Conservation (phyloP, 148 eudicot species). For the Rheum nobile region DNA sequence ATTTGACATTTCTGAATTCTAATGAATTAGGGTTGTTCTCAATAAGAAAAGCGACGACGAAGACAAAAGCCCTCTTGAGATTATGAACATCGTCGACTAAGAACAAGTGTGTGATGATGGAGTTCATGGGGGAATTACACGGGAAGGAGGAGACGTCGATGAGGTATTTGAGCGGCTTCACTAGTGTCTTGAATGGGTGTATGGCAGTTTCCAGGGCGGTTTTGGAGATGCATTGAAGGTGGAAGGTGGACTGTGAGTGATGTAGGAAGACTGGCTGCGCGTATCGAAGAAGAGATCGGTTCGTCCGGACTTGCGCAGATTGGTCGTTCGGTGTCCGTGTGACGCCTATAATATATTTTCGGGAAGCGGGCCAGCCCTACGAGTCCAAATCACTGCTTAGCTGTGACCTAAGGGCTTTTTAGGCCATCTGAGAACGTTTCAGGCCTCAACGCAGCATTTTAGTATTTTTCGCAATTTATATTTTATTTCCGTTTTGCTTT, state of each 20-base stretch:
- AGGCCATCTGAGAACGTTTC: too few relatives aligned
- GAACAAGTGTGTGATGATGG: constrained; percentile 48
- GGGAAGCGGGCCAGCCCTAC: too few relatives aligned
- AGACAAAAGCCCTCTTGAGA: constrained; percentile 78
- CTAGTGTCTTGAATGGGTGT: constrained; percentile 28
- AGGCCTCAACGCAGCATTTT: too few relatives aligned
- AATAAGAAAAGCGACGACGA: constrained; percentile 45
- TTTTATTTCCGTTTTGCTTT: too few relatives aligned
- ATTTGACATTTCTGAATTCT: constrained; percentile 27
- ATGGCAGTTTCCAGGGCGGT: constrained; percentile 45
- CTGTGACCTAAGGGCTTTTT: too few relatives aligned
- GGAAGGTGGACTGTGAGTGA: constrained; percentile 9
- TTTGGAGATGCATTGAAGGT: constrained; percentile 12
- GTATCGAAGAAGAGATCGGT: too few relatives aligned
- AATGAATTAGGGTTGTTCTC: constrained; percentile 58
- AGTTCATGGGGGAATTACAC: constrained; percentile 52
- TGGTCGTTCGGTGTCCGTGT: too few relatives aligned
- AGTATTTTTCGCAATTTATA: too few relatives aligned
- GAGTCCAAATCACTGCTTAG: too few relatives aligned
- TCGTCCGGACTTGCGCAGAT: too few relatives aligned
- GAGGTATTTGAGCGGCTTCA: constrained; percentile 63
- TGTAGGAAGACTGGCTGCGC: too few relatives aligned
- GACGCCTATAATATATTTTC: too few relatives aligned
- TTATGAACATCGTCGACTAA: constrained; percentile 37
- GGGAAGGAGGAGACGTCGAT: constrained; percentile 34